Percentiles rank a stretch among this genome's conserved stretches.
These are phyloP conservation scores for Inga oerstediana DNA, from an alignment of 306 rosid genomes.

Conservation along the genomic window DNA sequence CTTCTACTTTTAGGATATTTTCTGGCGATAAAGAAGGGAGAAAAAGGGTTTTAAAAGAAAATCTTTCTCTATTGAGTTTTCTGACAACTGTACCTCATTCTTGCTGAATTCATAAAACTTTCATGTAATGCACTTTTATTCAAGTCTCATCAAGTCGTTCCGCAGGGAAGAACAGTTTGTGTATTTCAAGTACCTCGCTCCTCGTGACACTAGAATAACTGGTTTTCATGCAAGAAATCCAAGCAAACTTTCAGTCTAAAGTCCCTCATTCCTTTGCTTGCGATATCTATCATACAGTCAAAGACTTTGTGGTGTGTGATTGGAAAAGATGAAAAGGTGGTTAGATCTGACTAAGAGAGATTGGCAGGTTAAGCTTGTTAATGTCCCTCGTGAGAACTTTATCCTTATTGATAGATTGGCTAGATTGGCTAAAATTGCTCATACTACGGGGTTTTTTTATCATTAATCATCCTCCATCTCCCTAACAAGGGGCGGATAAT, in stretches of 20 bases:
- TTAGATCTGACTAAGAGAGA: too few relatives aligned
- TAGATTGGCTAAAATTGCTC: too few relatives aligned
- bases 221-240: neutral
- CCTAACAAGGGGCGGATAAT: too few relatives aligned
- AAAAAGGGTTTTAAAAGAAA: neutral
- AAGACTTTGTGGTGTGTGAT: neutral
- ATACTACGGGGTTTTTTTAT: too few relatives aligned
- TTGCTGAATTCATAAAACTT: neutral
- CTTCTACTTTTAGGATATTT: slow-evolving; percentile 13
- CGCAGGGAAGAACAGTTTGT: neutral
- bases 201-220: neutral
- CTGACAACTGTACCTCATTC: slow-evolving; percentile 26
- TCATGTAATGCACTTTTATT: neutral
- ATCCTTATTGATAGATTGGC: too few relatives aligned
- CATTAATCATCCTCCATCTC: too few relatives aligned
- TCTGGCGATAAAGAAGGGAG: slow-evolving; percentile 27
- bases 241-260: neutral
- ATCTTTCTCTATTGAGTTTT: slow-evolving; percentile 9
- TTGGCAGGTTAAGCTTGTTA: too few relatives aligned
- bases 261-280: neutral
- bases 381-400: too few relatives aligned
- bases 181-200: neutral
- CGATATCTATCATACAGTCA: neutral
- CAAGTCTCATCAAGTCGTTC: neutral
- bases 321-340: too few relatives aligned